phyloP scores from a whole-genome alignment of 306 rosid species.

The Fragaria ananassa region DNA sequence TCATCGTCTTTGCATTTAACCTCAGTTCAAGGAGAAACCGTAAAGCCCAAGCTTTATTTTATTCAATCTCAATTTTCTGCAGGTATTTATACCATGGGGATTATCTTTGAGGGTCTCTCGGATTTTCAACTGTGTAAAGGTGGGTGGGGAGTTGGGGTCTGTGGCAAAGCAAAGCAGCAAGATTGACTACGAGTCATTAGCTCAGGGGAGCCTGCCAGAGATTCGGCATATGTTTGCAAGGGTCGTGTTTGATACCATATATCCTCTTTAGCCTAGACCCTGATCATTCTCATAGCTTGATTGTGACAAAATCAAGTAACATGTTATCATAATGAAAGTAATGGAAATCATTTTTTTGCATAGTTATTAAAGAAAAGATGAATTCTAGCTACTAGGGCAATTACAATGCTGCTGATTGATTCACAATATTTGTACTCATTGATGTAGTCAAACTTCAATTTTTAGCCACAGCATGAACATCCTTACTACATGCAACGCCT shows the following conservation, averaged over 20 bases:
- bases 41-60: background rate
- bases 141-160: conserved; percentile 24
- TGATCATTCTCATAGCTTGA: conserved; percentile 2
- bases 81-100: conserved; percentile 70
- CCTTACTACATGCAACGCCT: too few species aligned
- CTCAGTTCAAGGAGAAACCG: background rate
- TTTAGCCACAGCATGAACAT: too few species aligned
- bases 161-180: conserved; percentile 51
- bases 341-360: too few species aligned
- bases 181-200: conserved; percentile 50
- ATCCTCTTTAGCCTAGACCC: conserved; percentile 41
- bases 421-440: too few species aligned
- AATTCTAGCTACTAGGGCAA: too few species aligned
- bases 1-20: background rate
- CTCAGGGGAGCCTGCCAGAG: conserved; percentile 45
- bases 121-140: conserved; percentile 49
- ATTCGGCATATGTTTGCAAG: conserved; percentile 68
- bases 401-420: too few species aligned
- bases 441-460: too few species aligned
- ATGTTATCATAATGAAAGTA: too few species aligned
- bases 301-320: conserved; percentile 2
- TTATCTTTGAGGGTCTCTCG: conserved; percentile 47
- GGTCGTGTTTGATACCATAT: conserved; percentile 66
- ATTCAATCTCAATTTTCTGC: conserved; percentile 31
- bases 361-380: too few species aligned